Percentiles rank a stretch among this genome's conserved stretches.
These are phyloP conservation scores for Amylostereum areolatum DNA, from an alignment of 1,284 basidiomycete species.

Conservation along the genomic window DNA sequence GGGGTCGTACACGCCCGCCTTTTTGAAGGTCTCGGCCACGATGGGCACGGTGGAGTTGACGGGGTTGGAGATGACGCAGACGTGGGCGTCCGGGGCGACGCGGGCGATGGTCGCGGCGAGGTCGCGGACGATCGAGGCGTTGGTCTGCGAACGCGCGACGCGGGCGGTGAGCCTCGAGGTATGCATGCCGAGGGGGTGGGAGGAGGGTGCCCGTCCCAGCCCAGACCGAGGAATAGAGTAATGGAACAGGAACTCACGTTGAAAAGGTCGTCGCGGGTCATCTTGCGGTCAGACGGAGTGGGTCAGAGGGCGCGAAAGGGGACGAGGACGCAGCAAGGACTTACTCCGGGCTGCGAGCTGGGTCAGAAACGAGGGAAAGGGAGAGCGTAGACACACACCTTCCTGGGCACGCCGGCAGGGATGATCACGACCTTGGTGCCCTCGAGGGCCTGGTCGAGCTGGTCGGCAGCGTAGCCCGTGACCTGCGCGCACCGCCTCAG, in stretches of 20 bases:
- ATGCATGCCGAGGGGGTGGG: no score
- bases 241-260: constrained; percentile 56
- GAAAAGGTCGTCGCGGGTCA: constrained; percentile 99
- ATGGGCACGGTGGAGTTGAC: constrained; percentile 97
- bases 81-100: constrained; percentile 83
- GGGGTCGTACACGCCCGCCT: constrained; percentile 93
- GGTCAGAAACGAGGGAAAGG: constrained; percentile 13
- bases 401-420: constrained; percentile 94
- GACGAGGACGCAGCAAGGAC: constrained; percentile 24
- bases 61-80: constrained; percentile 96
- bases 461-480: constrained; percentile 74
- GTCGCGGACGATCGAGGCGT: constrained; percentile 95
- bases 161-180: no score
- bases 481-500: constrained; percentile 40
- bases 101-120: constrained; percentile 87
- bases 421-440: constrained; percentile 91
- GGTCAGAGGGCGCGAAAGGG: constrained; percentile 20
- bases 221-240: no score
- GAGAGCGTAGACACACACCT: constrained; percentile 47
- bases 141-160: constrained; percentile 49
- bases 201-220: no score
- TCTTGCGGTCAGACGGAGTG: constrained; percentile 35
- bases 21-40: constrained; percentile 89
- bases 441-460: constrained; percentile 82
- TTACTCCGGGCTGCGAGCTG: constrained; percentile 42